Evolutionary conservation across 345 rosid species (phyloP).

Genomic region (Kandelia obovata): DNA sequence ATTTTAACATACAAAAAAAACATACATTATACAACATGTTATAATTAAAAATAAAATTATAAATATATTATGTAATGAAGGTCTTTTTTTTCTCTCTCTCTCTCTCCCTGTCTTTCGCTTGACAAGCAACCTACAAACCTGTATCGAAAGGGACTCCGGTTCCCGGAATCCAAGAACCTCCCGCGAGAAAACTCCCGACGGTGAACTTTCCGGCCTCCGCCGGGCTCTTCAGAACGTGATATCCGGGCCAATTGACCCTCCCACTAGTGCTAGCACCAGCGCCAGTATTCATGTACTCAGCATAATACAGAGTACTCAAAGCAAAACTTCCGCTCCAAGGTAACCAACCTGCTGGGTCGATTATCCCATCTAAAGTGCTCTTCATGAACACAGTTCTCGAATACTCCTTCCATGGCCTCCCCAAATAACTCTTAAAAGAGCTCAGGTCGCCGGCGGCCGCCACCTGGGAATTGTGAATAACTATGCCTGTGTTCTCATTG

Average conservation of each 20-base stretch:
- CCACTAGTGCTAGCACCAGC: conserved; percentile 52
- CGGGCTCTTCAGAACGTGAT: conserved; percentile 35
- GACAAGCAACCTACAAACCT: conserved; percentile 40
- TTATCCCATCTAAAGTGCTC: conserved; percentile 44
- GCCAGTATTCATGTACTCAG: conserved; percentile 70
- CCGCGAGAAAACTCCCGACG: conserved; percentile 59
- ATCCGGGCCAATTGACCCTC: conserved; percentile 76
- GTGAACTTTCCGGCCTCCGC: conserved; percentile 64
- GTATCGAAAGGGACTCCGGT: conserved; percentile 64
- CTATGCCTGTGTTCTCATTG: conserved; percentile 73
- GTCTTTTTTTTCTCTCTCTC: background rate
- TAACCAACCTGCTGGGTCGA: conserved; percentile 64
- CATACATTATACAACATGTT: too few relatives aligned
- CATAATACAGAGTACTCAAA: conserved; percentile 71
- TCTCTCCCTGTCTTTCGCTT: background rate
- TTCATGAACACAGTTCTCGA: conserved; percentile 77
- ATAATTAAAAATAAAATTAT: too few relatives aligned
- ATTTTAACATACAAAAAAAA: too few relatives aligned
- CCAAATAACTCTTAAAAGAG: conserved; percentile 47
- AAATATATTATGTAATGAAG: background rate
- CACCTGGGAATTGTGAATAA: conserved; percentile 62
- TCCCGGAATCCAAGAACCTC: conserved; percentile 65
- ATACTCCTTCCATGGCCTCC: conserved; percentile 82
- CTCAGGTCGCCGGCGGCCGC: conserved; percentile 46
- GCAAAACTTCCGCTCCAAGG: conserved; percentile 77